phyloP scores from a whole-genome alignment of 495 filamentous ascomycete genomes.

The Daldinia loculata region DNA sequence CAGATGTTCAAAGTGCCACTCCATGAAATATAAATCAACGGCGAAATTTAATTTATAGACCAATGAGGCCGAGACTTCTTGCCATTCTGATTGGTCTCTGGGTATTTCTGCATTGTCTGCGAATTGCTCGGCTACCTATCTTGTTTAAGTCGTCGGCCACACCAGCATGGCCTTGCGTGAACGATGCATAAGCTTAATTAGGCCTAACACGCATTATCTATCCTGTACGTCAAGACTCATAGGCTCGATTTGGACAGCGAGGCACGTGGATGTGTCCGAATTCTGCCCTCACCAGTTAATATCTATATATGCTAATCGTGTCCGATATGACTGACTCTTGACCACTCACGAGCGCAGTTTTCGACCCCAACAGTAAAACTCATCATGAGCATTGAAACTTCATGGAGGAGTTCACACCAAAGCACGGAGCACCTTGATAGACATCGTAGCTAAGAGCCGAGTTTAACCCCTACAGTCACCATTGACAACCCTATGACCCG shows the following conservation, averaged over 20 bases:
- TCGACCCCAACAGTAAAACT: conserved; percentile 24
- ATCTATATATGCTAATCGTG: conserved; percentile 29
- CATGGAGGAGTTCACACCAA: conserved; percentile 35
- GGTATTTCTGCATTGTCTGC: conserved; percentile 19
- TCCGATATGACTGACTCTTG: conserved; percentile 17
- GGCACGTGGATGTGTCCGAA: conserved; percentile 34
- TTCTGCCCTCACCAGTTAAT: conserved; percentile 37
- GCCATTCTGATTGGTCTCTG: conserved; percentile 30
- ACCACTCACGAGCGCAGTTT: conserved; percentile 28
- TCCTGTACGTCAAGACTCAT: conserved; percentile 15
- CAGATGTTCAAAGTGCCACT: conserved; percentile 21
- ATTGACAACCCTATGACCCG: conserved; percentile 3
- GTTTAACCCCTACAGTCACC: conserved; percentile 27
- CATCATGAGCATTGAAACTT: conserved; percentile 34
- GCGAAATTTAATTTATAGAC: conserved; percentile 42
- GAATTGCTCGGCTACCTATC: conserved; percentile 33
- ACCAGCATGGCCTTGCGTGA: conserved; percentile 21
- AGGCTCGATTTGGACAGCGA: conserved; percentile 33
- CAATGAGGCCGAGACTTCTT: conserved; percentile 35
- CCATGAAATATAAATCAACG: conserved; percentile 34
- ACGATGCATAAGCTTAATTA: conserved; percentile 26
- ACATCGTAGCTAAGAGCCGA: conserved; percentile 29
- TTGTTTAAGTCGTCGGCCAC: conserved; percentile 27
- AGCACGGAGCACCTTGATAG: conserved; percentile 11
- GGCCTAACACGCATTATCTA: conserved; percentile 22